These are phyloP conservation scores for Inga laurina DNA, from an alignment of 306 rosid genomes.

Conservation along the genomic window DNA sequence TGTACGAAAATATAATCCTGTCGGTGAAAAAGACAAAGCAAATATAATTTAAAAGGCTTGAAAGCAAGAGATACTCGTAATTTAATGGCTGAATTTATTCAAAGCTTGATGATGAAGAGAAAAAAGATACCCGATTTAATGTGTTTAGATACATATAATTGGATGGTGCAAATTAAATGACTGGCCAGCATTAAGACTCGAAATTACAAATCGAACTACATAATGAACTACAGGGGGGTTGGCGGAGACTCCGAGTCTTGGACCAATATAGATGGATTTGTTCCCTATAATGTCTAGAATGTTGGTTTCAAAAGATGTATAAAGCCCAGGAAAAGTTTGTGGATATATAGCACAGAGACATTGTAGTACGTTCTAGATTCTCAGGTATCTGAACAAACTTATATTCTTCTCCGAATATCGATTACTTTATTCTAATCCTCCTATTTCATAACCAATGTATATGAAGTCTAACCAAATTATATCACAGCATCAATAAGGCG, in stretches of 20 bases:
- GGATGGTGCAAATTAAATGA: neutral
- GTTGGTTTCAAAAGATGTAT: neutral
- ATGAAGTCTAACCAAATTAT: too few relatives aligned
- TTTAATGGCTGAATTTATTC: conserved; percentile 15
- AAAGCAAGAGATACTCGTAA: neutral
- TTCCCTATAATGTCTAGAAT: neutral
- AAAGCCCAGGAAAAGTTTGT: neutral
- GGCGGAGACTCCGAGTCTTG: neutral
- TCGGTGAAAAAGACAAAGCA: neutral
- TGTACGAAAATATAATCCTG: neutral
- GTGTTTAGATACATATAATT: neutral
- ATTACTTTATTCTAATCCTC: neutral
- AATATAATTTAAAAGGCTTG: neutral
- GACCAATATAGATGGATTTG: neutral
- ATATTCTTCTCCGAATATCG: neutral
- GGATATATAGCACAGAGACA: neutral
- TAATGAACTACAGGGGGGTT: neutral
- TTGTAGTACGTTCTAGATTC: neutral
- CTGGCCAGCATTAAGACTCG: neutral
- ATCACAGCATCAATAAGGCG: neutral
- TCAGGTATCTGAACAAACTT: neutral
- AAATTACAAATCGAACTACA: neutral
- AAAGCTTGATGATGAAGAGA: neutral
- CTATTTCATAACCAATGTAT: neutral
- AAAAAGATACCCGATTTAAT: neutral